Evolutionary conservation across 2,329 filamentous ascomycete species (phyloP).

Genomic region (Neopestalotiopsis clavispora): DNA sequence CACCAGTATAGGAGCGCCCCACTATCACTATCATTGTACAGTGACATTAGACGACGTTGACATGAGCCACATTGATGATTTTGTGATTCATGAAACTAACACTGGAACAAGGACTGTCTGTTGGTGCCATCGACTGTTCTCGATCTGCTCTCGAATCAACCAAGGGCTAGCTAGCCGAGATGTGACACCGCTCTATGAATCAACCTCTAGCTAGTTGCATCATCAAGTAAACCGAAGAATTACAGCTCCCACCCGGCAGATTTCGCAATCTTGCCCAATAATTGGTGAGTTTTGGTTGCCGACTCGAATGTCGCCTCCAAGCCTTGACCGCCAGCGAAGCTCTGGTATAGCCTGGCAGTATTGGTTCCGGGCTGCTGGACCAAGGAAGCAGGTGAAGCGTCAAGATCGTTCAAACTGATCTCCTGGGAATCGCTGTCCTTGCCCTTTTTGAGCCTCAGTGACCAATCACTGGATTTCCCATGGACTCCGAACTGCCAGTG

Average conservation of each 20-base stretch:
- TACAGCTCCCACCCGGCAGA: constrained; percentile 29
- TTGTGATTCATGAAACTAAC: not conserved
- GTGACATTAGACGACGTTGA: no score
- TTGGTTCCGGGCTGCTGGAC: constrained; percentile 24
- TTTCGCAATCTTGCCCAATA: constrained; percentile 29
- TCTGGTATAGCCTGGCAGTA: constrained; percentile 26
- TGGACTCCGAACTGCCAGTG: constrained; percentile 25
- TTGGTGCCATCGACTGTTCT: no score
- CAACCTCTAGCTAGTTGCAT: no score
- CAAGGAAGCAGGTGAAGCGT: constrained; percentile 17
- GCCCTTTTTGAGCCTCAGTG: constrained; percentile 26
- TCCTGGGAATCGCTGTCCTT: constrained; percentile 16
- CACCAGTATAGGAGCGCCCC: not conserved
- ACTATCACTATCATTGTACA: not conserved
- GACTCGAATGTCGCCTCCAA: constrained; percentile 27
- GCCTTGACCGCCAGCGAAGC: constrained; percentile 26
- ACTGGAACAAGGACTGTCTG: not conserved
- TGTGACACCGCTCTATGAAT: no score
- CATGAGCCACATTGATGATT: no score
- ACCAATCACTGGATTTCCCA: constrained; percentile 15
- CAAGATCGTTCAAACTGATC: constrained; percentile 18
- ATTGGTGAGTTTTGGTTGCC: constrained; percentile 26
- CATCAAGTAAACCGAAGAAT: not conserved
- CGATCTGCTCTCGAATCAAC: no score
- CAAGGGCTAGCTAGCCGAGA: no score